These are phyloP conservation scores for Lactarius hatsudake DNA, from an alignment of 768 basidiomycete genomes.

Conservation along the genomic window DNA sequence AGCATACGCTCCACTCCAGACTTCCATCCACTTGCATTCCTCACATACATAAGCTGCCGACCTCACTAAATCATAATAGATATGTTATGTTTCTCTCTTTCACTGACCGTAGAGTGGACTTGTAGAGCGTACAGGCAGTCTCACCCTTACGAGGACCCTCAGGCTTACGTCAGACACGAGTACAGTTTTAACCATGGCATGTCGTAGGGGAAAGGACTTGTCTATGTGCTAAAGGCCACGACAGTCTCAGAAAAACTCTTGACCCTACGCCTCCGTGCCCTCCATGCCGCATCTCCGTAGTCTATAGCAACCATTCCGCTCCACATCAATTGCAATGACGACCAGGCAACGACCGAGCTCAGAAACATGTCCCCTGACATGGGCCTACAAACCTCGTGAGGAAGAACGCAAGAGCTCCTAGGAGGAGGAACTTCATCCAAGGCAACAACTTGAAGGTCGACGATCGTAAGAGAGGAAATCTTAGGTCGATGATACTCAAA, in stretches of 20 bases:
- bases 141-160: too few species aligned
- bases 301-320: background rate
- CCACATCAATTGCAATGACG: constrained; percentile 5
- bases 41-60: too few species aligned
- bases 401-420: background rate
- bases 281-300: background rate
- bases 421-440: background rate
- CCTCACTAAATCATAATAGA: too few species aligned
- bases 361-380: constrained; percentile 10
- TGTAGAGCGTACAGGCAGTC: too few species aligned
- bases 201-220: too few species aligned
- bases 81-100: too few species aligned
- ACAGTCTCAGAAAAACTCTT: background rate
- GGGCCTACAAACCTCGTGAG: background rate
- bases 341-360: background rate
- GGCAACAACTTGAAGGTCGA: background rate
- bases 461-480: background rate
- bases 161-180: too few species aligned
- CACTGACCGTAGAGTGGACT: too few species aligned
- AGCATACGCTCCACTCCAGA: too few species aligned
- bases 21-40: too few species aligned
- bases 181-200: too few species aligned
- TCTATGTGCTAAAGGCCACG: background rate
- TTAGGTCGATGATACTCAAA: background rate
- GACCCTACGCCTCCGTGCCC: background rate